Evolutionary conservation across 192 early-diverging fungal species (phyloP).

Genomic region (Spizellomyces punctatus): DNA sequence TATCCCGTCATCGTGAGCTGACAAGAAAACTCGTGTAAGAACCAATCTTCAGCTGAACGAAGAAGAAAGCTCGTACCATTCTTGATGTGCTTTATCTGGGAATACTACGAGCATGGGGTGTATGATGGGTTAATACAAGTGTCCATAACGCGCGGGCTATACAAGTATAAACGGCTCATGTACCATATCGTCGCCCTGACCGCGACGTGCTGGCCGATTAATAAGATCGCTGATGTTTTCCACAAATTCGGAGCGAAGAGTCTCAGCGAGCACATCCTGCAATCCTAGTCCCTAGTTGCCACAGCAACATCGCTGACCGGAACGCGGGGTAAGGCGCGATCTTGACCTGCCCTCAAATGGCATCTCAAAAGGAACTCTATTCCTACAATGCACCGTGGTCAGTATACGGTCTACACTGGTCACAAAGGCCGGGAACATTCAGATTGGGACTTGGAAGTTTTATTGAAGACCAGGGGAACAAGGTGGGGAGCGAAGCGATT

Average conservation of each 20-base stretch:
- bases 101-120: neutral
- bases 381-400: slow-evolving; percentile 67
- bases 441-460: slow-evolving; percentile 74
- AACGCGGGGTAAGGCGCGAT: too few species aligned
- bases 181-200: too few species aligned
- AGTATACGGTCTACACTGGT: slow-evolving; percentile 91
- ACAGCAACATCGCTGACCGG: too few species aligned
- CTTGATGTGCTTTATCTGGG: slow-evolving; percentile 21
- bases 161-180: too few species aligned
- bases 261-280: too few species aligned
- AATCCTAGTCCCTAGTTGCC: too few species aligned
- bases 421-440: slow-evolving; percentile 69
- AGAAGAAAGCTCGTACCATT: slow-evolving; percentile 13
- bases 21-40: neutral
- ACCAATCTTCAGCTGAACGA: neutral
- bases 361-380: slow-evolving; percentile 15
- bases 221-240: too few species aligned
- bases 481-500: slow-evolving; percentile 22
- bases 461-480: slow-evolving; percentile 39
- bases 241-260: too few species aligned
- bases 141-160: too few species aligned
- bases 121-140: too few species aligned
- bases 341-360: too few species aligned
- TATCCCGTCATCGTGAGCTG: slow-evolving; percentile 83
- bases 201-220: too few species aligned